phyloP scores from a whole-genome alignment of 2,329 filamentous ascomycete species.

The Arthrinium puccinioides region DNA sequence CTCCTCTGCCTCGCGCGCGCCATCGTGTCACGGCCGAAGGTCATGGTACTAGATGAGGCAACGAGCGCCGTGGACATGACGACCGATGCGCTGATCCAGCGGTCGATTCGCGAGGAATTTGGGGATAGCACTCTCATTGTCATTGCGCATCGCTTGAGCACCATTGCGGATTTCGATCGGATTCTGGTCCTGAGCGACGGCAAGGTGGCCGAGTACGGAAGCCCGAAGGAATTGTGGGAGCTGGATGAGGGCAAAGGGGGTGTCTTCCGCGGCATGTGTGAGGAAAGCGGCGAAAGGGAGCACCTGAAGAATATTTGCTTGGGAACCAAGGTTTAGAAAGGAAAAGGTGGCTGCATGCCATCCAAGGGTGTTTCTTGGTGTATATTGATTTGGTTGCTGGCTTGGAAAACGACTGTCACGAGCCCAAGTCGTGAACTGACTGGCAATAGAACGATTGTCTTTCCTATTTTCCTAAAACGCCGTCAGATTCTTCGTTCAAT shows the following conservation, averaged over 20 bases:
- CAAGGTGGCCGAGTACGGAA: slow-evolving; percentile 59
- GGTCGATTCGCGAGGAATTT: slow-evolving; percentile 66
- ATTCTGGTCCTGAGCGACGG: slow-evolving; percentile 67
- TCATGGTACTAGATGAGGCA: slow-evolving; percentile 76
- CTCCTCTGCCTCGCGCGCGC: slow-evolving; percentile 68
- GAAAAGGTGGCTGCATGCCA: neutral
- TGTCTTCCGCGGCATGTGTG: slow-evolving; percentile 56
- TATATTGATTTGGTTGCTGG: too few relatives aligned
- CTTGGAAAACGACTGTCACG: too few relatives aligned
- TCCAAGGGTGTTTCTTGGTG: too few relatives aligned
- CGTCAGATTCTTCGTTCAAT: too few relatives aligned
- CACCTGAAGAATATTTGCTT: slow-evolving; percentile 40
- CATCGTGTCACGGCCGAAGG: slow-evolving; percentile 64
- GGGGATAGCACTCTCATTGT: slow-evolving; percentile 61
- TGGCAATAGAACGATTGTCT: too few relatives aligned
- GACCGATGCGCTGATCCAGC: slow-evolving; percentile 68
- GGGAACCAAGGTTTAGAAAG: slow-evolving; percentile 4
- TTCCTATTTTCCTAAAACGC: too few relatives aligned
- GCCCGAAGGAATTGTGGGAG: slow-evolving; percentile 54
- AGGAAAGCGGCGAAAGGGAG: slow-evolving; percentile 52
- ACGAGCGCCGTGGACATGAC: slow-evolving; percentile 73
- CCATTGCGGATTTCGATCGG: slow-evolving; percentile 69
- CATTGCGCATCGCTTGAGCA: slow-evolving; percentile 69
- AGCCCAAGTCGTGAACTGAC: too few relatives aligned
- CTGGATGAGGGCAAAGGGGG: slow-evolving; percentile 21